A percentile compares a stretch with the other conserved stretches of the same genome.
Evolutionary conservation across 306 rosid species (phyloP).

Genomic region (Rosa multiflora): DNA sequence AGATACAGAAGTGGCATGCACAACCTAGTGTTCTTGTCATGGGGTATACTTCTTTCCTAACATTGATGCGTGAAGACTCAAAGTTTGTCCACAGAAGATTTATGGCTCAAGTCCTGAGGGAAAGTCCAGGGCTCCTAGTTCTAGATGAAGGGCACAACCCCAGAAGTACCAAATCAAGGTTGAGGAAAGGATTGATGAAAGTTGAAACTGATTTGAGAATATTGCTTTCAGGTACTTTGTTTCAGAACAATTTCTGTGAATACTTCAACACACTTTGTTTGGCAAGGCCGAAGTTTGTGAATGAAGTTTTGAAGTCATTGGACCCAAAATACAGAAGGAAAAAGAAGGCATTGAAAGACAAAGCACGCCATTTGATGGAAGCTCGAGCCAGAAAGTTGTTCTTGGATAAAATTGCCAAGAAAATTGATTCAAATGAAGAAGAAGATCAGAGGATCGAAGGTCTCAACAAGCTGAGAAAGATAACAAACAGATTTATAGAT

Average conservation of each 20-base stretch:
- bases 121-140: slow-evolving; percentile 80
- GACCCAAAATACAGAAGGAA: slow-evolving; percentile 67
- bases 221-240: slow-evolving; percentile 90
- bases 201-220: slow-evolving; percentile 79
- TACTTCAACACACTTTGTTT: slow-evolving; percentile 88
- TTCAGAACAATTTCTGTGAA: slow-evolving; percentile 94
- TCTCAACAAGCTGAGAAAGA: slow-evolving; percentile 71
- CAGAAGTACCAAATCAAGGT: slow-evolving; percentile 85
- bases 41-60: slow-evolving; percentile 86
- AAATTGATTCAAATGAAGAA: slow-evolving; percentile 62
- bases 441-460: slow-evolving; percentile 69
- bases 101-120: slow-evolving; percentile 85
- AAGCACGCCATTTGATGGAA: slow-evolving; percentile 50
- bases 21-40: slow-evolving; percentile 91
- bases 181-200: slow-evolving; percentile 90
- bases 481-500: slow-evolving; percentile 81
- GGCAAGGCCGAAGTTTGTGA: slow-evolving; percentile 78
- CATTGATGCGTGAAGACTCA: slow-evolving; percentile 82
- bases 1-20: slow-evolving; percentile 81
- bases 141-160: slow-evolving; percentile 98
- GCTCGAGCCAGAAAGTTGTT: slow-evolving; percentile 79
- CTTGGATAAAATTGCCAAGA: slow-evolving; percentile 76
- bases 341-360: slow-evolving; percentile 35
- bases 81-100: slow-evolving; percentile 69
- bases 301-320: slow-evolving; percentile 69